Percentiles rank a stretch among this genome's conserved stretches.
These are phyloP conservation scores for Pelargonium fulgidum DNA, from an alignment of 441 rosid species.

Conservation along the genomic window DNA sequence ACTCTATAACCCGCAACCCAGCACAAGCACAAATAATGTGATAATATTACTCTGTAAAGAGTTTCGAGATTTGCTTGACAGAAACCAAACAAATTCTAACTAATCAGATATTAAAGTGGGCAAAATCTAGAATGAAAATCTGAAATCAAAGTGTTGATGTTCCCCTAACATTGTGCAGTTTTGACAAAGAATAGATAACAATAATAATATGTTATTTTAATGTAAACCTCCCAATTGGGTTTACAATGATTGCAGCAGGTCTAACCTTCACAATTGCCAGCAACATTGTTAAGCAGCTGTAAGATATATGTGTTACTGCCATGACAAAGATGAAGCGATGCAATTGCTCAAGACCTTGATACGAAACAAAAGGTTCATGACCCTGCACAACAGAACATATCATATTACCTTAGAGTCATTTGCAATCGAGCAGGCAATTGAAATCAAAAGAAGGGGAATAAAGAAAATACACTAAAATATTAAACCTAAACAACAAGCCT, in stretches of 20 bases:
- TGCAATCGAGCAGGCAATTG: no score
- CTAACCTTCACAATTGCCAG: conserved; percentile 81
- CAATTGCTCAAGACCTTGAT: conserved; percentile 82
- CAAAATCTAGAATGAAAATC: background rate
- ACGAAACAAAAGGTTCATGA: conserved; percentile 78
- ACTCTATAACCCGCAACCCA: background rate
- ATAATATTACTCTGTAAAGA: background rate
- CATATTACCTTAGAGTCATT: no score
- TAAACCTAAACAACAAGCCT: background rate
- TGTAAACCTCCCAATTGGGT: conserved; percentile 8
- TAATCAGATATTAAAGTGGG: background rate
- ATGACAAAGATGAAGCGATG: conserved; percentile 94
- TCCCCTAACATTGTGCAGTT: background rate
- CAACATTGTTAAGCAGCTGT: conserved; percentile 92
- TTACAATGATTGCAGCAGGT: background rate
- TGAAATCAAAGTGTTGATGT: background rate
- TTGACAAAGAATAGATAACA: background rate
- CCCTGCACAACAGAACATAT: conserved; percentile 44
- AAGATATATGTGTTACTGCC: conserved; percentile 85
- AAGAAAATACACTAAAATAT: background rate
- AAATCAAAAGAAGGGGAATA: background rate
- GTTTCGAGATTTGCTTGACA: background rate
- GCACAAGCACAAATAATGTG: background rate
- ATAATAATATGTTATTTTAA: background rate
- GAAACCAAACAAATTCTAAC: background rate